Conservation (phyloP, 1,284 basidiomycete genomes). For the Singerocomus inundabilis region DNA sequence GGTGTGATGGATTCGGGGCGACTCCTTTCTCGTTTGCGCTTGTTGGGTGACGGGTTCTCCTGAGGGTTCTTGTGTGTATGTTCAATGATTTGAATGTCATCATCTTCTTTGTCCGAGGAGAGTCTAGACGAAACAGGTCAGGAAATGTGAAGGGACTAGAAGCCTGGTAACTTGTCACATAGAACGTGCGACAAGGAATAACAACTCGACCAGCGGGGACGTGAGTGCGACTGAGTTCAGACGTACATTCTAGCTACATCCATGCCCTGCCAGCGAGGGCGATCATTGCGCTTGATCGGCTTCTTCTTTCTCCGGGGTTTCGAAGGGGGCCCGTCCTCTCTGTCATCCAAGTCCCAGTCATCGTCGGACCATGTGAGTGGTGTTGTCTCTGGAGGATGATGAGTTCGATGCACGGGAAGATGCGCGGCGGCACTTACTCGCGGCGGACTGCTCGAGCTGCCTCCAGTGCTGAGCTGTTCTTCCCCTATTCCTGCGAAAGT, state of each 20-base stretch:
- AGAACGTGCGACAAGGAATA: neutral
- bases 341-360: slow-evolving; percentile 28
- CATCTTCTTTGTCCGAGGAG: slow-evolving; percentile 50
- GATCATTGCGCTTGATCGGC: slow-evolving; percentile 28
- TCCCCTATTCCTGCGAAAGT: slow-evolving; percentile 62
- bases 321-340: slow-evolving; percentile 26
- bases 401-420: slow-evolving; percentile 3
- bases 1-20: slow-evolving; percentile 72
- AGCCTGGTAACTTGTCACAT: slow-evolving; percentile 1
- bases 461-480: slow-evolving; percentile 56
- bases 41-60: slow-evolving; percentile 22
- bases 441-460: slow-evolving; percentile 50
- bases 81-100: slow-evolving; percentile 40
- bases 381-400: slow-evolving; percentile 23
- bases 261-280: slow-evolving; percentile 39
- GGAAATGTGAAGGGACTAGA: neutral
- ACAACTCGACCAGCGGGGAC: neutral
- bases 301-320: slow-evolving; percentile 42
- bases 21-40: slow-evolving; percentile 49
- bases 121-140: slow-evolving; percentile 25
- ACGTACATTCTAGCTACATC: slow-evolving; percentile 30
- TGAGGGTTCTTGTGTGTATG: slow-evolving; percentile 25
- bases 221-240: neutral
- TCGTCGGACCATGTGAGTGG: slow-evolving; percentile 18
- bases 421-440: slow-evolving; percentile 39